Evolutionary conservation across 768 basidiomycete species (phyloP).

Genomic region (Suillus bovinus): DNA sequence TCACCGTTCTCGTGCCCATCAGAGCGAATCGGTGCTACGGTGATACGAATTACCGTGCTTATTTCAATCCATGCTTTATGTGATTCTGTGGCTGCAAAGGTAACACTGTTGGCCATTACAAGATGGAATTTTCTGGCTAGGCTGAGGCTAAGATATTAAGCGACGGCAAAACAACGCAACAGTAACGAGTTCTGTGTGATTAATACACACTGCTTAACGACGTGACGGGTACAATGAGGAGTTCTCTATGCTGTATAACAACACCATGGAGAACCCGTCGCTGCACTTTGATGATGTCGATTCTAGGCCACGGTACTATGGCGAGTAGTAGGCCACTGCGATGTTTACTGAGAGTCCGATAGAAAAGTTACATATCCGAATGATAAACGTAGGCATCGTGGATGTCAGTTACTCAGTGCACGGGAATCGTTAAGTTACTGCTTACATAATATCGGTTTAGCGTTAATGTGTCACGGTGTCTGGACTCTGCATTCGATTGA

Average conservation of each 20-base stretch:
- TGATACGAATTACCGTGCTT: slow-evolving; percentile 50
- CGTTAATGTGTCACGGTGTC: too few species aligned
- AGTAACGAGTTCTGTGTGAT: background rate
- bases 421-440: background rate
- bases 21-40: slow-evolving; percentile 46
- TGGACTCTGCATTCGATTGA: too few species aligned
- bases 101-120: slow-evolving; percentile 47
- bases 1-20: slow-evolving; percentile 49
- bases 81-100: slow-evolving; percentile 48
- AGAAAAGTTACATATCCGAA: background rate
- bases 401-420: background rate
- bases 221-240: background rate
- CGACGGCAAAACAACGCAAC: background rate
- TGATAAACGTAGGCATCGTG: background rate
- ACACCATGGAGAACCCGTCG: background rate
- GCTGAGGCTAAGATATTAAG: background rate
- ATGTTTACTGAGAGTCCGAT: background rate
- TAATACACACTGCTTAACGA: background rate
- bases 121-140: slow-evolving; percentile 38
- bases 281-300: background rate
- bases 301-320: background rate
- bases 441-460: too few species aligned
- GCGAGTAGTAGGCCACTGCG: background rate
- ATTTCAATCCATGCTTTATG: slow-evolving; percentile 46
- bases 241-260: background rate